phyloP scores from a whole-genome alignment of 352 stramenopile species.

The Phytophthora pseudosyringae region DNA sequence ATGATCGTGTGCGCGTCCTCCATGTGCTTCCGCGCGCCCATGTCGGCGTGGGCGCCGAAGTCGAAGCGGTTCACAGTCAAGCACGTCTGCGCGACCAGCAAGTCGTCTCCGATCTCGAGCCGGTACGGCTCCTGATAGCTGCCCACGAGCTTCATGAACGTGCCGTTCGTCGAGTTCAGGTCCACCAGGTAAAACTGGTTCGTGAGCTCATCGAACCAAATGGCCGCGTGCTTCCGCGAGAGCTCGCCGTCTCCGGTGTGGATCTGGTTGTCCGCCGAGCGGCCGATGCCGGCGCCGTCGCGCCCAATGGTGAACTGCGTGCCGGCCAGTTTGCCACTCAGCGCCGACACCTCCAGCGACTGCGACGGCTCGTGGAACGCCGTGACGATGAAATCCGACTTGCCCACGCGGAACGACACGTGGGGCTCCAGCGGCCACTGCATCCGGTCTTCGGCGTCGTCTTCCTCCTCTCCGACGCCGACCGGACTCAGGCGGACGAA shows the following conservation, averaged over 20 bases:
- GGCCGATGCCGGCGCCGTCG: constrained; percentile 87
- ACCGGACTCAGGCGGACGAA: constrained; percentile 69
- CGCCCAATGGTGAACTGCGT: constrained; percentile 83
- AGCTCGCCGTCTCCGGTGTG: constrained; percentile 95
- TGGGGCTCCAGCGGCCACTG: constrained; percentile 76
- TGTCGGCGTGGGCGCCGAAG: constrained; percentile 94
- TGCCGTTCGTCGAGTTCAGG: constrained; percentile 91
- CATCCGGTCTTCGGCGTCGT: constrained; percentile 67
- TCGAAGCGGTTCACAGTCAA: constrained; percentile 98
- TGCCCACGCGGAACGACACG: constrained; percentile 77
- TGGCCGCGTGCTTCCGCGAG: constrained; percentile 93
- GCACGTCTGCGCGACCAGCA: constrained; percentile 96
- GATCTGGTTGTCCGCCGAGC: constrained; percentile 91
- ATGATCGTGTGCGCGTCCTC: constrained; percentile 96
- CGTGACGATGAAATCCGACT: constrained; percentile 81
- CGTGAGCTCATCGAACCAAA: constrained; percentile 91
- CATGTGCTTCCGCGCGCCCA: constrained; percentile 95
- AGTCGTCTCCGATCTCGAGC: constrained; percentile 94
- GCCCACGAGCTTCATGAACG: constrained; percentile 96
- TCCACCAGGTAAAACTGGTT: constrained; percentile 87
- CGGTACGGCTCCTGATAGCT: constrained; percentile 94
- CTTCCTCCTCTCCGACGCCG: constrained; percentile 36
- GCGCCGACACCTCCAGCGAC: constrained; percentile 60
- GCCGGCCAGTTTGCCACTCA: constrained; percentile 70
- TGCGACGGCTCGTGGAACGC: constrained; percentile 58